Evolutionary conservation across 257 asterid genomes (phyloP), one percentile per base, ranked within the genome.

Genomic region (Solanum appendiculatum): DNA sequence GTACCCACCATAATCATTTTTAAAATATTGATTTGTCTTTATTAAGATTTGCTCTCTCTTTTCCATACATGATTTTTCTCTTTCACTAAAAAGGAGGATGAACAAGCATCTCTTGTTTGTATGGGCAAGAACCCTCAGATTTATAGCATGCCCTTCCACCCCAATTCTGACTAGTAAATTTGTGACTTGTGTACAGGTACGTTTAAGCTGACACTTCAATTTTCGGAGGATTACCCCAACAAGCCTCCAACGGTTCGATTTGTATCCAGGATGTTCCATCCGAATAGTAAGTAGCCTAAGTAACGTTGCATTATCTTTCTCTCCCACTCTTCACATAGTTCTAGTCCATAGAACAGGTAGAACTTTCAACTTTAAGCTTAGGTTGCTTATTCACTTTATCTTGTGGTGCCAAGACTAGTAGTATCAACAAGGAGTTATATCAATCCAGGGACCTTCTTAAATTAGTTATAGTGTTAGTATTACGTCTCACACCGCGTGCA

Each of bases 251-350:
- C 93, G 6, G 99, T 96, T 88, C 94, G 98, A 68, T 96, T 96
- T 90, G 90, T 95, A 86, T 96, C 99, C 82, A 93, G 99, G 91
- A 96, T 96, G 99, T 96, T 96, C 91, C 99, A 96, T 86, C 99
- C 99, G 46, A 96, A 96, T 88, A 96, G 99, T 96, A 96, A 95
- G 99, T 91, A 73, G 20, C 85, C 68, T 21, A 75, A 72, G 31
- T 39, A 46, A 70, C 11, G 15, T 70, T 31, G 46, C 84, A 46
- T 78, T 44, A 25, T 78, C 40, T 44, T 78, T 78, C 25, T 27
- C 37, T 77, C 63, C 60, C 63, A 14, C 37, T 77, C 56, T 42
- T 77, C 9, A 3, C 15, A 0, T 25, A 25, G 16, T 77, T 77
- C 37, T 77, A 44, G 27, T 44, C 37, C 84, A 0, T 78, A 42